Conservation (phyloP, 75 land plant genomes). For the Larix kaempferi region DNA sequence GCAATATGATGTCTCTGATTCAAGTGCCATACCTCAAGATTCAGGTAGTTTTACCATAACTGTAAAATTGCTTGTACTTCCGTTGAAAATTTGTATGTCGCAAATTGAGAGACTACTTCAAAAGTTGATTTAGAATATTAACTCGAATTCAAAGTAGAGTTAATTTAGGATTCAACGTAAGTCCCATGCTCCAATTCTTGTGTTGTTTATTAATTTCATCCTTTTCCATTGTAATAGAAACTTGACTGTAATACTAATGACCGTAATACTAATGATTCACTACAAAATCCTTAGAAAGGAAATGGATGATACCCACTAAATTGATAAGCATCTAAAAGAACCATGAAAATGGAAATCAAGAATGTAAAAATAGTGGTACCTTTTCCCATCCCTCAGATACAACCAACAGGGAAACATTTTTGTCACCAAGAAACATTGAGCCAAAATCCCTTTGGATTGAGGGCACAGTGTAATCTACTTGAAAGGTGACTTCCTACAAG, state of each 20-base stretch:
- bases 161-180: background rate
- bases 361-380: conserved; percentile 36
- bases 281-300: background rate
- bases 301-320: background rate
- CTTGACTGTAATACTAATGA: background rate
- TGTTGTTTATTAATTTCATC: background rate
- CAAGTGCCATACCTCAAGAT: background rate
- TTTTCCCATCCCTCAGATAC: conserved; percentile 97
- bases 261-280: no score
- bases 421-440: conserved; percentile 67
- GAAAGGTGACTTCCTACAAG: conserved; percentile 80
- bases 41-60: background rate
- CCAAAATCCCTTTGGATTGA: conserved; percentile 87
- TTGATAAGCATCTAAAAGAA: no score
- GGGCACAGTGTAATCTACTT: conserved; percentile 77
- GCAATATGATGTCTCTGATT: background rate
- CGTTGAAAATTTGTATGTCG: background rate
- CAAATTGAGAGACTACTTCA: background rate
- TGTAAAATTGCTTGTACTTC: background rate
- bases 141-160: background rate
- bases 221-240: background rate
- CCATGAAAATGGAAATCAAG: background rate
- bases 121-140: background rate
- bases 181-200: background rate
- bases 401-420: conserved; percentile 66